Conservation (phyloP, 2,329 filamentous ascomycete species). For the Iodosphaeria phyllophila region DNA sequence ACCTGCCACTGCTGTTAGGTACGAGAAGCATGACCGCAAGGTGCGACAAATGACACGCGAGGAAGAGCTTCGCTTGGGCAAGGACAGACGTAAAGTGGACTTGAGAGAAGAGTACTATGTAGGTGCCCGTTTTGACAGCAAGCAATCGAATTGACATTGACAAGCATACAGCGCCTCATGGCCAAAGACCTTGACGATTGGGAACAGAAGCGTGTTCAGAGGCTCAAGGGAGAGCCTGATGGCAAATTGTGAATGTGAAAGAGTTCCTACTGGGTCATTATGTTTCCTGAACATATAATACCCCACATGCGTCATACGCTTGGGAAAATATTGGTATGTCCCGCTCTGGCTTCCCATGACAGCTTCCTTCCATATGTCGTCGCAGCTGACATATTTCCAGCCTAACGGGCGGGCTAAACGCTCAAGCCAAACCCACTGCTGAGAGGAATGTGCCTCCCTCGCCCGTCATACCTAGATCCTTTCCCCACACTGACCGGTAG, state of each 20-base stretch:
- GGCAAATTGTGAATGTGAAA: conserved; percentile 48
- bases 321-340: background rate
- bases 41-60: conserved; percentile 71
- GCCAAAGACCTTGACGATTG: conserved; percentile 87
- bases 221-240: conserved; percentile 78
- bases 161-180: conserved; percentile 43
- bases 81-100: conserved; percentile 50
- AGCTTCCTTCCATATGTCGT: background rate
- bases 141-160: conserved; percentile 4
- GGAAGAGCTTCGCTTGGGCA: conserved; percentile 69
- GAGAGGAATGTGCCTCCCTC: too few species aligned
- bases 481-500: too few species aligned
- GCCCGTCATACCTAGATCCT: too few species aligned
- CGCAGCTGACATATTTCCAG: background rate
- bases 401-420: too few species aligned
- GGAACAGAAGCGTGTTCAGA: conserved; percentile 89
- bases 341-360: background rate
- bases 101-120: conserved; percentile 81
- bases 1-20: conserved; percentile 80
- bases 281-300: background rate
- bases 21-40: conserved; percentile 83
- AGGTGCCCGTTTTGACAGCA: conserved; percentile 18
- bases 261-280: too few species aligned
- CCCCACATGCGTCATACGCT: background rate
- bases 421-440: too few species aligned